phyloP scores from a whole-genome alignment of 257 asterid genomes.

The Plantago elongata region DNA sequence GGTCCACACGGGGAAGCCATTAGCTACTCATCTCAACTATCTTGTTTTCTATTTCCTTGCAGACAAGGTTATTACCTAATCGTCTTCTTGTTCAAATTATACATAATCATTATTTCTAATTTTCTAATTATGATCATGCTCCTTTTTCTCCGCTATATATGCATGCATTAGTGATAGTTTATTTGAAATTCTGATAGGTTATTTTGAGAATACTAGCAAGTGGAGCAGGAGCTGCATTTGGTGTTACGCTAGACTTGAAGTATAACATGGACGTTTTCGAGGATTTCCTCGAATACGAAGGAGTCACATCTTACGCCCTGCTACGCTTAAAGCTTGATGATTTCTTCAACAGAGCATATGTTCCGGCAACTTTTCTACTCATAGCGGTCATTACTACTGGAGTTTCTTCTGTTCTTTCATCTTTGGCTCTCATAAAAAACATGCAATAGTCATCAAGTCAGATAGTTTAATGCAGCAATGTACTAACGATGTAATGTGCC shows the following conservation, averaged over 20 bases:
- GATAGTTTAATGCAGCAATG: too few relatives aligned
- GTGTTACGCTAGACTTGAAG: conserved; percentile 12
- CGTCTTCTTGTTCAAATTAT: too few relatives aligned
- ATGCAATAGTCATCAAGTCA: background rate
- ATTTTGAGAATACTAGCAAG: conserved; percentile 8
- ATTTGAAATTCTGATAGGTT: background rate
- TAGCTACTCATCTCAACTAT: background rate
- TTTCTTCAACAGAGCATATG: conserved; percentile 12
- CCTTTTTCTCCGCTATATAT: too few relatives aligned
- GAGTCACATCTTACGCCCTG: background rate
- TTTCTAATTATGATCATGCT: too few relatives aligned
- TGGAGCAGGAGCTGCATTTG: conserved; percentile 15
- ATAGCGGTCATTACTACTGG: conserved; percentile 9
- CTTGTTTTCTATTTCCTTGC: background rate
- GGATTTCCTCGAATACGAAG: background rate
- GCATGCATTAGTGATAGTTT: too few relatives aligned
- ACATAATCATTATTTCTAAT: too few relatives aligned
- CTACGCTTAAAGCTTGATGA: conserved; percentile 10
- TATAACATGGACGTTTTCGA: background rate
- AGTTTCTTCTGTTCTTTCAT: conserved; percentile 22
- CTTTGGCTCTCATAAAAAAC: conserved; percentile 21
- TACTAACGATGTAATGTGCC: too few relatives aligned
- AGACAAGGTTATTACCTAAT: conserved; percentile 10
- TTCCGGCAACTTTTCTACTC: conserved; percentile 16
- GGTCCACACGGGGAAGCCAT: conserved; percentile 1